These are phyloP conservation scores for Chlamydomonas sp. DNA, from an alignment of 139 green algal genomes.

Conservation along the genomic window DNA sequence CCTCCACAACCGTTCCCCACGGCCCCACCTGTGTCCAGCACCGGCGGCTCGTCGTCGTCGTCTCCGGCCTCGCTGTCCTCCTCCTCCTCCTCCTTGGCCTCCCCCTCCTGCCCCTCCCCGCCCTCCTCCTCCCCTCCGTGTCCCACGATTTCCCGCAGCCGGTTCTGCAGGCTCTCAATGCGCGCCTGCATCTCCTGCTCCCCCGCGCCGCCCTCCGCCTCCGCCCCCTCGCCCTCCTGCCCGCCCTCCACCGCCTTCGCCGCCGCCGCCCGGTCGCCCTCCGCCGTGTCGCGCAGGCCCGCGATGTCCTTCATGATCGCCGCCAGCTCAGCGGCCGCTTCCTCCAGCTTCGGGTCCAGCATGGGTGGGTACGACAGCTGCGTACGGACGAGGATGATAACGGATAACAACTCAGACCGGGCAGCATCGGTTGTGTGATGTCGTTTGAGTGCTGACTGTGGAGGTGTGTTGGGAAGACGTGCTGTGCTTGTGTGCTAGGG, in stretches of 20 bases:
- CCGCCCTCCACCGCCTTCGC: neutral
- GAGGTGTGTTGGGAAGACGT: too few relatives aligned
- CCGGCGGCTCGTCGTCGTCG: neutral
- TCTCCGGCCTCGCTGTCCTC: constrained; percentile 32
- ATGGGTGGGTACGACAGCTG: constrained; percentile 87
- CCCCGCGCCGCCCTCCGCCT: neutral
- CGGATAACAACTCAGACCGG: too few relatives aligned
- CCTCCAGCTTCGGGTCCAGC: constrained; percentile 82
- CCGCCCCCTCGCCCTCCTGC: neutral
- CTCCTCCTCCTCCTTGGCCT: neutral
- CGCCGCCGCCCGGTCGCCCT: constrained; percentile 5
- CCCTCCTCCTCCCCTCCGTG: constrained; percentile 9
- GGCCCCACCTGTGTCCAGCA: neutral
- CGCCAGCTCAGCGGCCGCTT: constrained; percentile 76
- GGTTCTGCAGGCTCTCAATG: constrained; percentile 27
- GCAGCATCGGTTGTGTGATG: too few relatives aligned
- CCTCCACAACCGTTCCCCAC: neutral
- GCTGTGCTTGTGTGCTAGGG: too few relatives aligned
- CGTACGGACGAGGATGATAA: too few relatives aligned
- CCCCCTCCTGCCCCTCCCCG: constrained; percentile 26
- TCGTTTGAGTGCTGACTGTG: too few relatives aligned
- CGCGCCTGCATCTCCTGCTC: constrained; percentile 7
- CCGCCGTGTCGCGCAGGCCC: constrained; percentile 34
- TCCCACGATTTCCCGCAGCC: constrained; percentile 48
- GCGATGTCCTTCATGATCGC: constrained; percentile 85